phyloP scores from a whole-genome alignment of 2,329 filamentous ascomycete species.

The Metarhizium rileyi region DNA sequence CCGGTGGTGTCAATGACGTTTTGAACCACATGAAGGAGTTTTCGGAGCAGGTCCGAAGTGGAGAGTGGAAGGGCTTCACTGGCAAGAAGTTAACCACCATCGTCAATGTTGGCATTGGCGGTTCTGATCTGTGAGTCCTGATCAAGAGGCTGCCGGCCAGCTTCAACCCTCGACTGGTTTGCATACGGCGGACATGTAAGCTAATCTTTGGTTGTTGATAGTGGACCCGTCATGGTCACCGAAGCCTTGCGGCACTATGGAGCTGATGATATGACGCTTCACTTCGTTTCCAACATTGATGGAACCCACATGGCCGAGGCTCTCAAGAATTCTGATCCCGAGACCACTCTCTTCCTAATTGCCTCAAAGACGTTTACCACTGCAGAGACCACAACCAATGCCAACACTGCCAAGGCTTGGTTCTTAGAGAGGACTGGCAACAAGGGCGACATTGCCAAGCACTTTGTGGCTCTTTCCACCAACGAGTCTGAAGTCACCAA shows the following conservation, averaged over 20 bases:
- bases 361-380: constrained; percentile 99
- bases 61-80: constrained; percentile 93
- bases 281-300: constrained; percentile 99
- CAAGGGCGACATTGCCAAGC: constrained; percentile 88
- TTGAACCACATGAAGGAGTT: constrained; percentile 98
- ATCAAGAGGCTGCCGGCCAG: background rate
- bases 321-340: constrained; percentile 76
- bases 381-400: constrained; percentile 93
- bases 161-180: too few relatives aligned
- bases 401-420: constrained; percentile 94
- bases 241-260: constrained; percentile 95
- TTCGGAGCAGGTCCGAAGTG: constrained; percentile 85
- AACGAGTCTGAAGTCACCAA: constrained; percentile 93
- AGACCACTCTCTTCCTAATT: constrained; percentile 97
- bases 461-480: constrained; percentile 96
- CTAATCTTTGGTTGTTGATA: constrained; percentile 23
- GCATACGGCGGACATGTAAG: constrained; percentile 9
- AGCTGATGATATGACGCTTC: constrained; percentile 73
- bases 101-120: constrained; percentile 95
- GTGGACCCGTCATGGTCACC: constrained; percentile 96
- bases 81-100: constrained; percentile 97
- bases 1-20: constrained; percentile 82
- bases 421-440: constrained; percentile 73
- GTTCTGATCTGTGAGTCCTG: constrained; percentile 83
- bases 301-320: constrained; percentile 96